These are phyloP conservation scores for Protomyces pachydermus DNA, from an alignment of 1,139 yeast genomes.

Conservation along the genomic window DNA sequence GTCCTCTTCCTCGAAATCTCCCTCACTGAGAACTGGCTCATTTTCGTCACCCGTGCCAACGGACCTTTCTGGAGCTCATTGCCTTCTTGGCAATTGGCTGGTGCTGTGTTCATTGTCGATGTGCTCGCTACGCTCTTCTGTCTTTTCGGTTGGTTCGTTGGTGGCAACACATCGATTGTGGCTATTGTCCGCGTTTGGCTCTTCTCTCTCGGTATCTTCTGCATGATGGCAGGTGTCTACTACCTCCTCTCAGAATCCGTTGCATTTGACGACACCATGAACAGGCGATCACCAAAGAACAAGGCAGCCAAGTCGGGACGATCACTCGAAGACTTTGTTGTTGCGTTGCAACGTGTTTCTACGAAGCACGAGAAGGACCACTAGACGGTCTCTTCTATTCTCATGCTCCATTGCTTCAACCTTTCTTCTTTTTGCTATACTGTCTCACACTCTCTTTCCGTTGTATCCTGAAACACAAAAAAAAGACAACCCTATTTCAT, in stretches of 20 bases:
- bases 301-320: constrained; percentile 58
- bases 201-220: constrained; percentile 66
- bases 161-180: constrained; percentile 64
- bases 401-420: not conserved
- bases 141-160: constrained; percentile 67
- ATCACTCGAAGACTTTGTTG: constrained; percentile 89
- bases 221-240: constrained; percentile 66
- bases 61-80: constrained; percentile 71
- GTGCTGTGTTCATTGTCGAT: constrained; percentile 65
- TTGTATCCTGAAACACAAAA: too few species aligned
- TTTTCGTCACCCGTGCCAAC: constrained; percentile 72
- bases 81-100: constrained; percentile 70
- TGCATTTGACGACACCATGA: constrained; percentile 86
- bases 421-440: not conserved
- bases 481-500: too few species aligned
- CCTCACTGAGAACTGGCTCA: constrained; percentile 73
- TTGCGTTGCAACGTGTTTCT: constrained; percentile 96
- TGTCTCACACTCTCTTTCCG: not conserved
- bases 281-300: constrained; percentile 68
- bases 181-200: constrained; percentile 65
- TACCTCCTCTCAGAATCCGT: constrained; percentile 72
- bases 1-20: constrained; percentile 67
- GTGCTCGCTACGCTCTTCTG: constrained; percentile 66
- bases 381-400: constrained; percentile 30
- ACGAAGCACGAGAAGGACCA: constrained; percentile 82